A percentile compares a stretch with the other conserved stretches of the same genome.
phyloP scores from a whole-genome alignment of 2,329 filamentous ascomycete genomes.

The Paraconiothyrium sp. region DNA sequence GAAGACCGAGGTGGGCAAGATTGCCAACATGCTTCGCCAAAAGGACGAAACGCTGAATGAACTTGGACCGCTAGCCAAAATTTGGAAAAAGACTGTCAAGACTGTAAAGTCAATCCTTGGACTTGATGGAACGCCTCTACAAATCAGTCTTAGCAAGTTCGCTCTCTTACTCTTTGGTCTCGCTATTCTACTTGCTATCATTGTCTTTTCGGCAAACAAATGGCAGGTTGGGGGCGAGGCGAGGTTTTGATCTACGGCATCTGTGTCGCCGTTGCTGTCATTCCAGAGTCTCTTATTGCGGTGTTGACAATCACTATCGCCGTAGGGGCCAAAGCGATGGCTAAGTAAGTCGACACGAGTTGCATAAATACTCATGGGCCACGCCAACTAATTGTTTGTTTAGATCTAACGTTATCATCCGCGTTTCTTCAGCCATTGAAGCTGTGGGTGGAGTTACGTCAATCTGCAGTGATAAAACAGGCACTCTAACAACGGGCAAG shows the following conservation, averaged over 20 bases:
- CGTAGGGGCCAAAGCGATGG: conserved; percentile 54
- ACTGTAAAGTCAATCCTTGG: conserved; percentile 65
- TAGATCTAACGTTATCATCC: conserved; percentile 50
- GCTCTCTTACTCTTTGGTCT: conserved; percentile 81
- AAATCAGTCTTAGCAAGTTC: conserved; percentile 85
- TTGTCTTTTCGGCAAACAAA: conserved; percentile 72
- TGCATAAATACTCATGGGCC: neutral
- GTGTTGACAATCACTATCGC: conserved; percentile 73
- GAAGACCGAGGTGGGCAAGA: conserved; percentile 78
- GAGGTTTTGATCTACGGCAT: conserved; percentile 60
- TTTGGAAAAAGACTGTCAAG: conserved; percentile 42
- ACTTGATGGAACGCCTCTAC: conserved; percentile 81
- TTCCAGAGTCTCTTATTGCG: conserved; percentile 66
- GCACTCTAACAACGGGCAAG: conserved; percentile 52
- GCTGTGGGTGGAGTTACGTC: conserved; percentile 54
- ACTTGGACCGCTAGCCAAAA: conserved; percentile 54
- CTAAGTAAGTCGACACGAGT: conserved; percentile 25
- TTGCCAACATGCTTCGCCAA: conserved; percentile 73
- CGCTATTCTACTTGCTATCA: conserved; percentile 74
- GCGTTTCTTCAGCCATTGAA: conserved; percentile 52
- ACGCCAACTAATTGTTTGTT: neutral
- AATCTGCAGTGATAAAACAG: conserved; percentile 54
- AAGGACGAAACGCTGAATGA: conserved; percentile 61
- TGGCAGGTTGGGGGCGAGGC: conserved; percentile 53
- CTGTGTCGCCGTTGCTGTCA: conserved; percentile 58